Conservation (phyloP, 768 basidiomycete genomes). For the Termitomyces sp. region DNA sequence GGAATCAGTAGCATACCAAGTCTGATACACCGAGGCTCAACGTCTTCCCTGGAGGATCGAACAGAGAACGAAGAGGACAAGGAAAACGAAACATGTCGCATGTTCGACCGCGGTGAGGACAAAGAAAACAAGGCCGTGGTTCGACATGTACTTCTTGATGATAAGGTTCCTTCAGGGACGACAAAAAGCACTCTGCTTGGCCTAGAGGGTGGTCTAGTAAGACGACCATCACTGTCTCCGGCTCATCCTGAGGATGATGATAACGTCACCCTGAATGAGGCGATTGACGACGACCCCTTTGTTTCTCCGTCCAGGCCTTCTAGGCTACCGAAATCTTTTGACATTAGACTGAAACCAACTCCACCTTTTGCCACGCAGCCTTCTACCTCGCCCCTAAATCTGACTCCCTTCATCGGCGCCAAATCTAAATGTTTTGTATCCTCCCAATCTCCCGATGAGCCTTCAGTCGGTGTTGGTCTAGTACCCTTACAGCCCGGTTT, state of each 20-base stretch:
- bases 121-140: conserved; percentile 73
- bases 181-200: conserved; percentile 25
- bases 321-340: conserved; percentile 34
- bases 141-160: conserved; percentile 30
- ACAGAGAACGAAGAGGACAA: conserved; percentile 70
- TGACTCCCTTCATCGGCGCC: conserved; percentile 24
- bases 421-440: conserved; percentile 27
- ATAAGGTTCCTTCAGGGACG: conserved; percentile 20
- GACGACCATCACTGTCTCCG: conserved; percentile 28
- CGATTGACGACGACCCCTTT: conserved; percentile 41
- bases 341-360: conserved; percentile 38
- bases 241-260: conserved; percentile 14
- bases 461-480: conserved; percentile 23
- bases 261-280: conserved; percentile 9
- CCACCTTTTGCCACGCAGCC: conserved; percentile 26
- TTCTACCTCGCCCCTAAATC: conserved; percentile 24
- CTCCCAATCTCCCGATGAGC: conserved; percentile 41
- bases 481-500: conserved; percentile 40
- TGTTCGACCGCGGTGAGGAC: conserved; percentile 71
- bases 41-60: conserved; percentile 47
- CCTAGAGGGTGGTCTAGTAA: conserved; percentile 24
- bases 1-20: conserved; percentile 13
- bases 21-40: conserved; percentile 30
- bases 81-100: conserved; percentile 60
- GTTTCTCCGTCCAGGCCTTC: conserved; percentile 28